Percentiles rank a stretch among this genome's conserved stretches.
phyloP scores from a whole-genome alignment of 2,329 filamentous ascomycete species.

The Colletotrichum abscissum region DNA sequence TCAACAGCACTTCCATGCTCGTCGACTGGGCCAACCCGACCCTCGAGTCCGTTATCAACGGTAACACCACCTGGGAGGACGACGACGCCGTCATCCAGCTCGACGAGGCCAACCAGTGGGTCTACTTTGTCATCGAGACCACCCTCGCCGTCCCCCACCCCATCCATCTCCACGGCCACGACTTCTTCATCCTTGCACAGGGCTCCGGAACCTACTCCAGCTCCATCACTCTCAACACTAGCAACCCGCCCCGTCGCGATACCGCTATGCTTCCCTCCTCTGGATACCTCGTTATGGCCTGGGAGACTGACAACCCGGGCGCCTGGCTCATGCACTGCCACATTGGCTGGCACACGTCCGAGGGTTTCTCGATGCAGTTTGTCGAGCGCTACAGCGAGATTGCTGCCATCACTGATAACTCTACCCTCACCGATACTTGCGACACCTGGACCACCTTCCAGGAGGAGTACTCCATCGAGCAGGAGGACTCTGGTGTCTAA shows the following conservation, averaged over 20 bases:
- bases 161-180: conserved; percentile 51
- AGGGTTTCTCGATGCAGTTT: conserved; percentile 41
- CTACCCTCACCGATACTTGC: conserved; percentile 31
- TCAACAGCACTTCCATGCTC: conserved; percentile 49
- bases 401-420: conserved; percentile 21
- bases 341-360: conserved; percentile 55
- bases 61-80: conserved; percentile 37
- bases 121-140: conserved; percentile 45
- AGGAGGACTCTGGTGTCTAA: conserved; percentile 40
- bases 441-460: conserved; percentile 32
- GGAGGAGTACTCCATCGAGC: conserved; percentile 27
- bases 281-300: conserved; percentile 62
- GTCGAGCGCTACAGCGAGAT: conserved; percentile 39
- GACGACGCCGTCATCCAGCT: conserved; percentile 45
- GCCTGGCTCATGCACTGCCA: conserved; percentile 63
- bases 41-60: conserved; percentile 39
- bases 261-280: conserved; percentile 57
- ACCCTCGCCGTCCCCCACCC: conserved; percentile 43
- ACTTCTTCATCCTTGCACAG: conserved; percentile 42
- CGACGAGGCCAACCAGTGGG: conserved; percentile 41
- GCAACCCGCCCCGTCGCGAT: conserved; percentile 64
- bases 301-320: conserved; percentile 61
- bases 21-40: conserved; percentile 47
- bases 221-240: conserved; percentile 28
- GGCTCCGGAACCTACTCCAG: conserved; percentile 34